phyloP scores from a whole-genome alignment of 768 basidiomycete species.

The Tylopilus cervinicoccineus region DNA sequence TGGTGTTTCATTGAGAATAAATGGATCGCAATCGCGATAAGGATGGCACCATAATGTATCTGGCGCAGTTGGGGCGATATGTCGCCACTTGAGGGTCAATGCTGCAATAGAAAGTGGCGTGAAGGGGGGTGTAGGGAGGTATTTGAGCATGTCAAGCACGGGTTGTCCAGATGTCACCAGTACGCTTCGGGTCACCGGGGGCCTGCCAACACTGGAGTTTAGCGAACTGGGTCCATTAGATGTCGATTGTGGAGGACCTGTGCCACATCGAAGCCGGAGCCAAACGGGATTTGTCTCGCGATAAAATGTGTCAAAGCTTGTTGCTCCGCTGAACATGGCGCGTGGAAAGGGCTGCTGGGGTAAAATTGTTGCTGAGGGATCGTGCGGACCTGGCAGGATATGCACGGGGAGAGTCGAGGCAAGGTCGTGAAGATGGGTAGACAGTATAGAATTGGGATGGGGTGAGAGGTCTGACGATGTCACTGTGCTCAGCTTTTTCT shows the following conservation, averaged over 20 bases:
- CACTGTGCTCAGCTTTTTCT: slow-evolving; percentile 67
- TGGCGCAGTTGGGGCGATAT: slow-evolving; percentile 97
- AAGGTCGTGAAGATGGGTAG: slow-evolving; percentile 70
- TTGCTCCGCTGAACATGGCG: slow-evolving; percentile 76
- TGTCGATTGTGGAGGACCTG: slow-evolving; percentile 25
- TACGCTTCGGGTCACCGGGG: slow-evolving; percentile 48
- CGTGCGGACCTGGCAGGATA: slow-evolving; percentile 80
- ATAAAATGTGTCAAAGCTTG: slow-evolving; percentile 57
- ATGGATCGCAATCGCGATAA: slow-evolving; percentile 83
- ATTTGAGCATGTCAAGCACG: slow-evolving; percentile 93
- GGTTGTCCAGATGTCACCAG: slow-evolving; percentile 92
- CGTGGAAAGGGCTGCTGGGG: slow-evolving; percentile 93
- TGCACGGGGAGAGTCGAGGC: slow-evolving; percentile 78
- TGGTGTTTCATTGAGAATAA: slow-evolving; percentile 81
- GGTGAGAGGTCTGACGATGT: slow-evolving; percentile 55
- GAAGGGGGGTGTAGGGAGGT: slow-evolving; percentile 66
- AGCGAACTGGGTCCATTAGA: neutral
- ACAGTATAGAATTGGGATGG: slow-evolving; percentile 69
- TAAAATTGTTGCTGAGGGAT: slow-evolving; percentile 85
- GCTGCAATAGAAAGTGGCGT: slow-evolving; percentile 73
- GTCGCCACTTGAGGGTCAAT: slow-evolving; percentile 86
- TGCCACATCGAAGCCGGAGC: slow-evolving; percentile 56
- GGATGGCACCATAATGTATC: slow-evolving; percentile 99
- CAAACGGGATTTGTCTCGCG: slow-evolving; percentile 91
- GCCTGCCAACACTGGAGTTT: slow-evolving; percentile 5